Percentiles rank a stretch among this genome's conserved stretches.
phyloP scores from a whole-genome alignment of 306 rosid species.

The Mimosa pudica region DNA sequence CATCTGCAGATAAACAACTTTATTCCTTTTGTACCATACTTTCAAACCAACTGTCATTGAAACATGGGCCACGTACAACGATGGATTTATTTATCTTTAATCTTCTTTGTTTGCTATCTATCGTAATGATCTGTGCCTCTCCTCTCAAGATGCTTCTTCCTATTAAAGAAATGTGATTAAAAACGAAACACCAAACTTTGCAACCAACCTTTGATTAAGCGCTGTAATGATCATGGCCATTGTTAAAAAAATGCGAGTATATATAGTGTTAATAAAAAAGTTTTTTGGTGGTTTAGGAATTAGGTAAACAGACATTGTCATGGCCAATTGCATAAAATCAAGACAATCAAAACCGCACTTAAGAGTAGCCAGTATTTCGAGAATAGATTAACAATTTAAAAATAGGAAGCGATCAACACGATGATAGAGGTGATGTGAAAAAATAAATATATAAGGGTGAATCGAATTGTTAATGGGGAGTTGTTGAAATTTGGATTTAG shows the following conservation, averaged over 20 bases:
- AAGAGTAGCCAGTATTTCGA: background rate
- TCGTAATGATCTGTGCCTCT: background rate
- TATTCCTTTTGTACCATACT: background rate
- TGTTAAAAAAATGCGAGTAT: background rate
- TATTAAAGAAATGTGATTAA: background rate
- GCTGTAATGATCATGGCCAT: background rate
- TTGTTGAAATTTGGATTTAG: conserved; percentile 25
- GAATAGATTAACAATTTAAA: no score
- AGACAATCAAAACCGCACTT: background rate
- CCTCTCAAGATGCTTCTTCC: background rate
- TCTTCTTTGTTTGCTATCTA: background rate
- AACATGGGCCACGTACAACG: background rate
- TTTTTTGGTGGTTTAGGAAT: background rate
- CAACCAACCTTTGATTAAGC: background rate
- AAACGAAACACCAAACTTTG: background rate
- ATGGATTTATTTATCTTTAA: background rate
- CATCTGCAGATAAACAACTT: background rate
- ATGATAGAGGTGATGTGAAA: background rate
- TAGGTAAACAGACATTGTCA: background rate
- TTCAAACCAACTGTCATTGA: no score
- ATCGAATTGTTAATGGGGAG: conserved; percentile 2
- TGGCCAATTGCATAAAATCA: background rate
- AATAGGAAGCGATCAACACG: background rate
- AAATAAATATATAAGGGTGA: background rate
- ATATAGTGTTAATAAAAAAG: background rate